Base-by-base conservation (phyloP, 2,329 filamentous ascomycete genomes). In the Calonectria pteridis region DNA sequence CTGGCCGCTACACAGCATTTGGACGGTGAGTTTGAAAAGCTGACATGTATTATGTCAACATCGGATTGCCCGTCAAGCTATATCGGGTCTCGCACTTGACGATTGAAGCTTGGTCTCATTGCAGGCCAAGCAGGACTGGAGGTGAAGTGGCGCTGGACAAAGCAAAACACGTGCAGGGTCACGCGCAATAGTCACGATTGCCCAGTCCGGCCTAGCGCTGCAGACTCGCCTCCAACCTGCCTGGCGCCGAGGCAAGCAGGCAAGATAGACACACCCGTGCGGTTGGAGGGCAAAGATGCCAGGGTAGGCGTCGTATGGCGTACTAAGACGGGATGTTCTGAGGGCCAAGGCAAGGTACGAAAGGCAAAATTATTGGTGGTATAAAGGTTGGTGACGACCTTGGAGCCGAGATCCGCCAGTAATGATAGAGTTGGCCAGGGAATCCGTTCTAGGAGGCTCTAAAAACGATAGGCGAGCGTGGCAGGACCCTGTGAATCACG, bases 81-180 rank as follows among this genome's bases (percentile, higher is more conserved):
- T 26, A 31, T 29, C 28, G 5, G 58, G 33, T 33, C 9, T 50
- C 16, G 31, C 28, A 35, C n/a, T 58, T 64, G 37, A 31, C 23
- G 35, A 62, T 62, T 11, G 55, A 40, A 62, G 14, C 55, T 40
- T 62, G 20, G 53, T 33, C 37, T 23, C 7, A 28, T 55, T 11
- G 11, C 16, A 43, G 18, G 20, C n/a, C n/a, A 37, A n/a, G 31
- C 23, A 62, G 29, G 14, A n/a, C 5, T 23, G n/a, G 9, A 20
- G 14, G 14, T 62, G 55, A 62, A 31, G 20, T 43, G 26, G 37
- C 23, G 18, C 55, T 43, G 33, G 18, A 46, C 49, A 73, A 69
- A 70, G 62, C 40, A 66, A 62, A 43, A 28, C 71, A 73, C 71
- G 71, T 73, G 71, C 31, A 73, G 23, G 59, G 64, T 74, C 72